These are phyloP conservation scores for Eucalyptus viminalis DNA, from an alignment of 345 rosid genomes.

Conservation along the genomic window DNA sequence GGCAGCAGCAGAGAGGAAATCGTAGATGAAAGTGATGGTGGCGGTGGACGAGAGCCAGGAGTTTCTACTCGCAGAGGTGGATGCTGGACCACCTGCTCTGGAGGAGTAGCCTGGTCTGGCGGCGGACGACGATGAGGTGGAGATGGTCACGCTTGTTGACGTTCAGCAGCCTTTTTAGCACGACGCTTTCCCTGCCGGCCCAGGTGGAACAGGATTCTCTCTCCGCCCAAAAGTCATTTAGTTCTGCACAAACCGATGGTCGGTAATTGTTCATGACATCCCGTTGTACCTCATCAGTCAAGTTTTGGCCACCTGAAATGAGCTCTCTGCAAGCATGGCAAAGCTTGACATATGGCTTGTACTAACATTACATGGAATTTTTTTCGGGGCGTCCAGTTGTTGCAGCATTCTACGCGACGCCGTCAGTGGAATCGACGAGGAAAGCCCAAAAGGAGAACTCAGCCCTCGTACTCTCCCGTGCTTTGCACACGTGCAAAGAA, in stretches of 20 bases:
- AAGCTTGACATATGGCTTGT: neutral
- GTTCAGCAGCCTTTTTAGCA: conserved; percentile 40
- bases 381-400: too few relatives aligned
- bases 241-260: neutral
- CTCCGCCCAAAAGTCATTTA: neutral
- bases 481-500: conserved; percentile 35
- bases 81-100: conserved; percentile 20
- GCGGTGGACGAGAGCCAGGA: conserved; percentile 52
- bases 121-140: neutral
- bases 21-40: conserved; percentile 39
- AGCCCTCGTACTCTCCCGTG: conserved; percentile 35
- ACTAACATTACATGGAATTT: neutral
- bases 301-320: too few relatives aligned
- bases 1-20: neutral
- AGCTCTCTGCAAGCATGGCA: neutral
- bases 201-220: conserved; percentile 22
- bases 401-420: conserved; percentile 15
- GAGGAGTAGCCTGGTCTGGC: neutral
- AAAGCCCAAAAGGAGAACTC: conserved; percentile 34
- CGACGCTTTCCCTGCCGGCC: conserved; percentile 24
- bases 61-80: conserved; percentile 55
- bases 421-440: conserved; percentile 27
- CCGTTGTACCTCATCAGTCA: neutral
- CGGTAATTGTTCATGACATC: neutral
- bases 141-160: conserved; percentile 31